Percentiles rank a stretch among this genome's conserved stretches.
phyloP scores from a whole-genome alignment of 2,329 filamentous ascomycete genomes.

The Alternaria alternata region DNA sequence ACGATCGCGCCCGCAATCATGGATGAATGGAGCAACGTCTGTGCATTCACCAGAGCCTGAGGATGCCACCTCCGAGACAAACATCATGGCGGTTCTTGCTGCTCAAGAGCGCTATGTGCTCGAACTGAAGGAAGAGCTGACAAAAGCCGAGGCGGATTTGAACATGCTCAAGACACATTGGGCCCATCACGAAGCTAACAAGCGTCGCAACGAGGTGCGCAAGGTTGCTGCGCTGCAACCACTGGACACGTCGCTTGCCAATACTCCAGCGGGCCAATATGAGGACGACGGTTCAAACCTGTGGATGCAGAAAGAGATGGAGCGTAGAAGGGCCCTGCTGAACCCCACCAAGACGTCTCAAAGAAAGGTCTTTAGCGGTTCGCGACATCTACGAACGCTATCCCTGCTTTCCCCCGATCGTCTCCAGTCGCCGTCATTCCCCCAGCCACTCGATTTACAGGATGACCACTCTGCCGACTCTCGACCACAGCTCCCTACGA shows the following conservation, averaged over 20 bases:
- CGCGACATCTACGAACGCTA: conserved; percentile 69
- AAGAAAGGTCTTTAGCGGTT: conserved; percentile 69
- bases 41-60: conserved; percentile 36
- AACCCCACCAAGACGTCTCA: conserved; percentile 58
- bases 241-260: conserved; percentile 54
- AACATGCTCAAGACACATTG: conserved; percentile 82
- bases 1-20: conserved; percentile 51
- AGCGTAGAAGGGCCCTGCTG: conserved; percentile 75
- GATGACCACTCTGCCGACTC: conserved; percentile 29
- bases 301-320: conserved; percentile 68
- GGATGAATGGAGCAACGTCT: conserved; percentile 45
- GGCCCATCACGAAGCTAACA: conserved; percentile 77
- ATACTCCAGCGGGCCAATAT: conserved; percentile 32
- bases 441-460: conserved; percentile 50
- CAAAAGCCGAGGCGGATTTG: conserved; percentile 80
- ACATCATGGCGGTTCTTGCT: conserved; percentile 86
- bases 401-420: conserved; percentile 79
- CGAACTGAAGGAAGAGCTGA: conserved; percentile 89
- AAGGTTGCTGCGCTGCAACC: conserved; percentile 63
- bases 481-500: conserved; percentile 23
- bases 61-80: conserved; percentile 39
- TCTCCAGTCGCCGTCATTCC: conserved; percentile 47
- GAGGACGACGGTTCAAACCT: conserved; percentile 56
- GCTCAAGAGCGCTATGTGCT: conserved; percentile 90
- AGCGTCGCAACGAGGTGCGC: conserved; percentile 74